Evolutionary conservation across 306 rosid species (phyloP), one percentile per base, ranked within the genome.

Genomic region (Rubus idaeus): DNA sequence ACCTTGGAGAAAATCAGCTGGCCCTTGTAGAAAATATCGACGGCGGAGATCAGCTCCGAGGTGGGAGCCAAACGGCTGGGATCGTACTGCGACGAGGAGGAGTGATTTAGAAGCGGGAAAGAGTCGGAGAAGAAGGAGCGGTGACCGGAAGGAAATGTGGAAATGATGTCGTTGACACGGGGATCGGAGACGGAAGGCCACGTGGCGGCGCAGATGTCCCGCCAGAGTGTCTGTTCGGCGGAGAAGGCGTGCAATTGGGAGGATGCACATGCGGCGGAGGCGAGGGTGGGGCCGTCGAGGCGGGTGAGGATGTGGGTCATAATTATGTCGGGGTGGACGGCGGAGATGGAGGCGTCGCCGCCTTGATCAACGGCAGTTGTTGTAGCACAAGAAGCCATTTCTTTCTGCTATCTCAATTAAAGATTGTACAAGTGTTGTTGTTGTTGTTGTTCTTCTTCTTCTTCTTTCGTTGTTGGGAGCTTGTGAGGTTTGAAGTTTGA

Each of bases 161-260:
- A 78, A 78, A 93, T 78, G 77, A 74, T 42, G 10, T 67, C 58
- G 3, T 65, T 23, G 56, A 86, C 68, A 0, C 49, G 66, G 1
- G 90, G 83, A 35, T 91, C 20, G 8, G 58, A 12, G n/a, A 79
- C 76, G 16, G 98, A 92, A 1, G 98, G 99, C 97, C 99, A 95
- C 14, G 61, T 69, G 77, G 91, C 5, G 66, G 83, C 5, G 85
- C 86, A 84, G 63, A 88, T 81, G 9, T 77, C 71, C 0, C 73
- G 87, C 99, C 99, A 95, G 82, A 95, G 91, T 10, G 75, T 45
- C 9, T 79, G 81, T n/a, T 89, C 85, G 39, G 82, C 6, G 80
- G 93, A 89, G 79, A 92, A 93, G 10, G 70, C 41, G 66, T 81
- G 92, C 46, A 92, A 50, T 6, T 83, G 78, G 5, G 92, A 81